These are phyloP conservation scores for Candida germanica DNA, from an alignment of 805 yeast species.

Conservation along the genomic window DNA sequence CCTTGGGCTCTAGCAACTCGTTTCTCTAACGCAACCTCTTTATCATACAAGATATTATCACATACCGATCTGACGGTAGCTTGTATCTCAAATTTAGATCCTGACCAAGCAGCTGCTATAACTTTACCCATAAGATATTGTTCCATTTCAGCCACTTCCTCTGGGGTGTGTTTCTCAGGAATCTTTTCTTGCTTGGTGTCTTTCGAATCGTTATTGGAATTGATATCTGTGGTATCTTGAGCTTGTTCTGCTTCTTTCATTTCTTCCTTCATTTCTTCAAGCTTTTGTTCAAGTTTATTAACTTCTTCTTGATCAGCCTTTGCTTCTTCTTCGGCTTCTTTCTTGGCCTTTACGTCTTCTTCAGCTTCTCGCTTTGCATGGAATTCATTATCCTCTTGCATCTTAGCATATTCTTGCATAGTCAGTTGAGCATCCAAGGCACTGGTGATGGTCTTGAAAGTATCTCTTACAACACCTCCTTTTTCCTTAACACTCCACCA, in stretches of 20 bases:
- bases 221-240: constrained; percentile 27
- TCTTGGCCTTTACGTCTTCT: constrained; percentile 15
- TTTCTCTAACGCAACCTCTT: constrained; percentile 43
- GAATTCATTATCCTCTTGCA: constrained; percentile 55
- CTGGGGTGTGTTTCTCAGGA: constrained; percentile 47
- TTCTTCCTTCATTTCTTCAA: constrained; percentile 15
- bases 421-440: constrained; percentile 80
- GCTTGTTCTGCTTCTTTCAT: constrained; percentile 18
- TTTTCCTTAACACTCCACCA: constrained; percentile 71
- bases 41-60: constrained; percentile 60
- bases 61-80: constrained; percentile 71
- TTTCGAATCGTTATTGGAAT: constrained; percentile 21
- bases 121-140: constrained; percentile 75
- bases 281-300: constrained; percentile 17
- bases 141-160: constrained; percentile 68
- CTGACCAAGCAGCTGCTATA: constrained; percentile 81
- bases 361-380: constrained; percentile 37
- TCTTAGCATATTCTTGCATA: constrained; percentile 66
- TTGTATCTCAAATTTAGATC: constrained; percentile 75
- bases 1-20: constrained; percentile 62
- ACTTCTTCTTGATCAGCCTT: constrained; percentile 17
- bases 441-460: constrained; percentile 64
- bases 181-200: constrained; percentile 13
- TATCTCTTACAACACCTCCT: constrained; percentile 69
- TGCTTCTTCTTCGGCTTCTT: constrained; percentile 15